Percentiles rank a stretch among this genome's conserved stretches.
phyloP scores from a whole-genome alignment of 441 rosid species.

The Aleurites moluccanus region DNA sequence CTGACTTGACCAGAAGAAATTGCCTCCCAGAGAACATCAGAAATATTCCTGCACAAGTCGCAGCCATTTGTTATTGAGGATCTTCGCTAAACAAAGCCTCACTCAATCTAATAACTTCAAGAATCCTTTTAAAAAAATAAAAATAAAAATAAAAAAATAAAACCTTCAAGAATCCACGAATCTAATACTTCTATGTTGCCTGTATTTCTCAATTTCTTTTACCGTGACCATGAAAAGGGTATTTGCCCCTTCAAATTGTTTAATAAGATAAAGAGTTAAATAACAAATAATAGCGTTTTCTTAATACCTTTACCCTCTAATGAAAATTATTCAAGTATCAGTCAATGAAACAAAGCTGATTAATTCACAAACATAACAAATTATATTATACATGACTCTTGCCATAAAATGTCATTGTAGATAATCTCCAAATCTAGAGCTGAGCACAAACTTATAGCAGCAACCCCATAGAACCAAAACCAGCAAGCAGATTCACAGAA shows the following conservation, averaged over 20 bases:
- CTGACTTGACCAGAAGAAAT: constrained; percentile 57
- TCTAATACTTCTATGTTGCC: not conserved
- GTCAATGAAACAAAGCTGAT: not conserved
- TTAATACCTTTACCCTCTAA: not conserved
- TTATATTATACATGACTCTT: not conserved
- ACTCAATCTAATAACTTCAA: not conserved
- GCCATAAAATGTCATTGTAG: not conserved
- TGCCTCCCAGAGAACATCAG: constrained; percentile 97
- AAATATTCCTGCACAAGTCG: constrained; percentile 53
- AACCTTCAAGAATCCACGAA: not conserved
- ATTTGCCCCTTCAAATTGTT: not conserved
- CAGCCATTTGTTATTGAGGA: not conserved
- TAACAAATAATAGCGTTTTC: not conserved
- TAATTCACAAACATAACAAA: not conserved
- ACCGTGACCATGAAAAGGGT: not conserved
- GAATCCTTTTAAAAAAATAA: no score
- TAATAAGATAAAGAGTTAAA: not conserved
- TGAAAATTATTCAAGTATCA: not conserved
- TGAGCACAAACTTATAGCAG: not conserved
- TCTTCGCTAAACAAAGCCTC: not conserved
- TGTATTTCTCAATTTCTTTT: constrained; percentile 3
- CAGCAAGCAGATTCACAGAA: not conserved
- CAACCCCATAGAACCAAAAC: not conserved
- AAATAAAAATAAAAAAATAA: not conserved
- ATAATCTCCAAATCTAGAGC: not conserved